Percentiles rank a stretch among this genome's conserved stretches.
Conservation (phyloP, 371 early-diverging fungal genomes). For the Mucor circinelloides region DNA sequence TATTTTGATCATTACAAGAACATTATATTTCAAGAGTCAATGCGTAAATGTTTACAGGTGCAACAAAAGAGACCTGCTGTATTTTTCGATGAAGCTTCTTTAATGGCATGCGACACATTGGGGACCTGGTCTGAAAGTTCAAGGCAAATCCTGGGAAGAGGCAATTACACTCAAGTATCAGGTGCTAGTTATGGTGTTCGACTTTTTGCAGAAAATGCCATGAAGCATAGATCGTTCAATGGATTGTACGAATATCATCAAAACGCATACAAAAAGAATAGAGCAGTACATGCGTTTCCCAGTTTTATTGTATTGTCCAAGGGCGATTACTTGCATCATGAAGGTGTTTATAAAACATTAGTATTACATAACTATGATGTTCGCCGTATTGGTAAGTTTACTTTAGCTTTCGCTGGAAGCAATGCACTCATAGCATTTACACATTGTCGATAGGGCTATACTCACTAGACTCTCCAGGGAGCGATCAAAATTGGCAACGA, state of each 20-base stretch:
- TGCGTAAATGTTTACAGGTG: neutral
- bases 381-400: neutral
- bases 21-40: neutral
- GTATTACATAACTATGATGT: neutral
- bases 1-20: neutral
- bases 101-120: neutral
- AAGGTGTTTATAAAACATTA: neutral
- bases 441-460: neutral
- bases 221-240: neutral
- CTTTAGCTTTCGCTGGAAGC: neutral
- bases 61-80: neutral
- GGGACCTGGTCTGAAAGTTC: neutral
- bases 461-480: neutral
- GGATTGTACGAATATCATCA: neutral
- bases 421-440: neutral
- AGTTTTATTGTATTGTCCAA: neutral
- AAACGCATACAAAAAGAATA: neutral
- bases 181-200: neutral
- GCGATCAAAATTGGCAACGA: neutral
- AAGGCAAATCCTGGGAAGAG: neutral
- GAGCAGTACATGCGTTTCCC: neutral
- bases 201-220: neutral
- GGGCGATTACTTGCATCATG: neutral
- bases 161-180: neutral
- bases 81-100: neutral